Conservation (phyloP, 2,329 filamentous ascomycete species). For the Calonectria crousiana region DNA sequence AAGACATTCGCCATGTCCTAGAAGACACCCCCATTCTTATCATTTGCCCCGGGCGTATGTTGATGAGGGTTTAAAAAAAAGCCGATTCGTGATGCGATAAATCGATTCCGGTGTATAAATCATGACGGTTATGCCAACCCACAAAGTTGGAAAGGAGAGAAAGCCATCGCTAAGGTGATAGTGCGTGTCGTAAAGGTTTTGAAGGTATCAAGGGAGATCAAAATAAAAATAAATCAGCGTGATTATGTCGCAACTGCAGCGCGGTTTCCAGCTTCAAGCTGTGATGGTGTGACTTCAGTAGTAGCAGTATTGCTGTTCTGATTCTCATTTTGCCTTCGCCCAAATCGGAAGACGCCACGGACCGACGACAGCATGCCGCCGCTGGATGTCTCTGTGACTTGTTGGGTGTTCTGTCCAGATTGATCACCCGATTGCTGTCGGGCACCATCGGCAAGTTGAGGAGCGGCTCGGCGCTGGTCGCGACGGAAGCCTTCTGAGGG, state of each 20-base stretch:
- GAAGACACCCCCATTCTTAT: slow-evolving; percentile 17
- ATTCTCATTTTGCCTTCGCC: slow-evolving; percentile 41
- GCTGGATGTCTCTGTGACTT: slow-evolving; percentile 5
- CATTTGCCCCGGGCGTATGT: slow-evolving; percentile 31
- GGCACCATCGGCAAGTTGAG: slow-evolving; percentile 14
- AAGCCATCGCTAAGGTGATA: slow-evolving; percentile 45
- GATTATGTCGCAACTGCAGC: slow-evolving; percentile 34
- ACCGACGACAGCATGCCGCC: slow-evolving; percentile 48
- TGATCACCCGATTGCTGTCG: background rate
- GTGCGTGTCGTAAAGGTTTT: slow-evolving; percentile 37
- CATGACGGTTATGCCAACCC: slow-evolving; percentile 42
- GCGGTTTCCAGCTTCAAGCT: slow-evolving; percentile 60
- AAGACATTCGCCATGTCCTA: slow-evolving; percentile 22
- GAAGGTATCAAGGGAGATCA: slow-evolving; percentile 16
- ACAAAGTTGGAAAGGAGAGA: slow-evolving; percentile 42
- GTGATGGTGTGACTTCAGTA: slow-evolving; percentile 55
- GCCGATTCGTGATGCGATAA: slow-evolving; percentile 43
- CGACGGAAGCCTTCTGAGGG: background rate
- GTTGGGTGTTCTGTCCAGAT: background rate
- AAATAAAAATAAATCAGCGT: slow-evolving; percentile 17
- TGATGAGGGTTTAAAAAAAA: slow-evolving; percentile 39
- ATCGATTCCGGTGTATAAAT: slow-evolving; percentile 43
- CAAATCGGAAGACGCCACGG: slow-evolving; percentile 49
- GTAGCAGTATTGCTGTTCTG: slow-evolving; percentile 31
- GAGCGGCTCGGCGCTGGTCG: slow-evolving; percentile 17